These are phyloP conservation scores for Pythium biforme DNA, from an alignment of 352 stramenopile species.

Conservation along the genomic window DNA sequence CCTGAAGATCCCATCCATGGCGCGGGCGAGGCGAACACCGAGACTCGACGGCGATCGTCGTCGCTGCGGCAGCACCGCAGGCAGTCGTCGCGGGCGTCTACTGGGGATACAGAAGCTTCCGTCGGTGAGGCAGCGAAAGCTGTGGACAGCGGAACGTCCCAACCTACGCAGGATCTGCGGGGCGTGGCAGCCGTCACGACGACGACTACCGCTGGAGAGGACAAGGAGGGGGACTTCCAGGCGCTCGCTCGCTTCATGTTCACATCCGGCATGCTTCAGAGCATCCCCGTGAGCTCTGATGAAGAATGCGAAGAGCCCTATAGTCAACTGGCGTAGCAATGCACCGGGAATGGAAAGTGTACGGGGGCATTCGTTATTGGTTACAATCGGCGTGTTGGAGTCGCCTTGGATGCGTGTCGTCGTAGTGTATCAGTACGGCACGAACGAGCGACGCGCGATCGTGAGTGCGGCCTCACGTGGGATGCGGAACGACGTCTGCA, in stretches of 20 bases:
- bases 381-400: not conserved
- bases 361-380: not conserved
- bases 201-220: not conserved
- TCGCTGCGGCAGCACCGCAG: no score
- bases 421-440: constrained; percentile 10
- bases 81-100: no score
- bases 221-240: constrained; percentile 34
- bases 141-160: no score
- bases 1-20: no score
- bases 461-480: constrained; percentile 56
- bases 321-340: constrained; percentile 22
- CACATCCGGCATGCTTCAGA: constrained; percentile 25
- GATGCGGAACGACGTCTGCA: constrained; percentile 72
- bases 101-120: no score
- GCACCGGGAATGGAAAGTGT: no score
- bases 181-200: not conserved
- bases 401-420: not conserved
- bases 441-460: constrained; percentile 38
- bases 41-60: not conserved
- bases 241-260: constrained; percentile 38
- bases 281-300: constrained; percentile 30
- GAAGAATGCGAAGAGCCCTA: constrained; percentile 29
- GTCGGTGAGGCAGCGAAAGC: no score
- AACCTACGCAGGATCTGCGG: no score
- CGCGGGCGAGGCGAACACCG: no score